Conservation (phyloP, 257 asterid species). For the Gentiana straminea region DNA sequence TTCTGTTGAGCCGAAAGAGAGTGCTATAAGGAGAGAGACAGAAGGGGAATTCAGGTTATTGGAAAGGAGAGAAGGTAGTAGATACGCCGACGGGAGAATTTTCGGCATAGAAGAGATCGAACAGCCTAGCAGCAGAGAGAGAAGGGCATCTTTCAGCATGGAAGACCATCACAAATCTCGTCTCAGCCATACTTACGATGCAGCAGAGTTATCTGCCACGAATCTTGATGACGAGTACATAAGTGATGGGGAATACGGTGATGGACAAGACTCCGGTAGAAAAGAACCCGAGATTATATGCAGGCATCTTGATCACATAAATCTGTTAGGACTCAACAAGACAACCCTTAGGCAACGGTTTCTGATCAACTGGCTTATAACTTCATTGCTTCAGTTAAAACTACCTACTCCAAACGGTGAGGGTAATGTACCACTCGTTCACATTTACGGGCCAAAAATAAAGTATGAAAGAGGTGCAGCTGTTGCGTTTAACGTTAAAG, state of each 20-base stretch:
- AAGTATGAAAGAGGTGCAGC: conserved; percentile 95
- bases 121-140: conserved; percentile 63
- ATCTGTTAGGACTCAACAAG: conserved; percentile 83
- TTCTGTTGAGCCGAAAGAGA: conserved; percentile 58
- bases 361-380: conserved; percentile 85
- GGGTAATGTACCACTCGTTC: conserved; percentile 52
- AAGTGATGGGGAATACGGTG: conserved; percentile 59
- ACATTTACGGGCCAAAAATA: conserved; percentile 90
- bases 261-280: conserved; percentile 72
- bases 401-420: conserved; percentile 40
- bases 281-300: conserved; percentile 78
- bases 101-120: conserved; percentile 83
- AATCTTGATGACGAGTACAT: conserved; percentile 62
- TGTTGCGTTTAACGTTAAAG: conserved; percentile 79
- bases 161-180: conserved; percentile 47
- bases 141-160: conserved; percentile 82
- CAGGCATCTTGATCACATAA: conserved; percentile 84
- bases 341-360: conserved; percentile 80
- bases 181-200: conserved; percentile 43
- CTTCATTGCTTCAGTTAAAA: conserved; percentile 77
- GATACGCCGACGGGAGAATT: conserved; percentile 67
- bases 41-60: conserved; percentile 90
- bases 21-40: conserved; percentile 91
- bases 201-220: conserved; percentile 46
- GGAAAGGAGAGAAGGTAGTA: conserved; percentile 80